Conservation (phyloP, 768 basidiomycete species). For the Leccinum obscurum region DNA sequence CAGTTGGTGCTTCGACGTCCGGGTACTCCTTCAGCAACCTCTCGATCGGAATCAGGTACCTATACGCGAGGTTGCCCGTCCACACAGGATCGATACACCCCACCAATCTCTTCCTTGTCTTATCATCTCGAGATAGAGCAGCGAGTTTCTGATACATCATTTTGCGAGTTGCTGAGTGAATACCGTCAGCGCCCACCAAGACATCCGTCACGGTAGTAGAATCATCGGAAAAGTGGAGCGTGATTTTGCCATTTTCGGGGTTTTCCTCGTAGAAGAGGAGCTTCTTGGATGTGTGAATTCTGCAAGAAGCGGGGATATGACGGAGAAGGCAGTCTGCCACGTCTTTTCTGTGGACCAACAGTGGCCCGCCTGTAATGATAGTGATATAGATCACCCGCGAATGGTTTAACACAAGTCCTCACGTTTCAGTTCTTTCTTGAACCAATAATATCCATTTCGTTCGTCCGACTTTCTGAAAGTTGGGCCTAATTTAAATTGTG, state of each 20-base stretch:
- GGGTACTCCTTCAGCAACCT: conserved; percentile 36
- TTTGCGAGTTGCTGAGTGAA: conserved; percentile 37
- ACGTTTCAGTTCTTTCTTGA: conserved; percentile 29
- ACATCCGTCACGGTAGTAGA: conserved; percentile 38
- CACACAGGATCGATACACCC: conserved; percentile 36
- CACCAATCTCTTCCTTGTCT: conserved; percentile 10
- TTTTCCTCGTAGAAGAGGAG: conserved; percentile 31
- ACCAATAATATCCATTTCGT: conserved; percentile 31
- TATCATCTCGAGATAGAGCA: conserved; percentile 5
- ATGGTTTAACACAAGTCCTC: neutral
- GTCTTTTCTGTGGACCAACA: conserved; percentile 39
- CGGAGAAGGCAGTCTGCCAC: conserved; percentile 35
- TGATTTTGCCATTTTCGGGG: conserved; percentile 25
- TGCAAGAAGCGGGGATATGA: conserved; percentile 28
- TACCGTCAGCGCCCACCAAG: conserved; percentile 45
- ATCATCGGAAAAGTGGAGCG: conserved; percentile 39
- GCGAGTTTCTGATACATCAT: conserved; percentile 26
- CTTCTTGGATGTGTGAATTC: conserved; percentile 37
- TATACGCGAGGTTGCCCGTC: conserved; percentile 39
- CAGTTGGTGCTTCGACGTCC: conserved; percentile 24
- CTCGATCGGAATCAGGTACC: conserved; percentile 34
- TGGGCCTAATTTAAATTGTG: conserved; percentile 18
- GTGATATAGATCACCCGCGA: neutral
- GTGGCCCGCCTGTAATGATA: conserved; percentile 26
- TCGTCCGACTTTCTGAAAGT: conserved; percentile 37